These are phyloP conservation scores for Citeromyces hawaiiensis DNA, from an alignment of 1,139 yeast species.

Conservation along the genomic window DNA sequence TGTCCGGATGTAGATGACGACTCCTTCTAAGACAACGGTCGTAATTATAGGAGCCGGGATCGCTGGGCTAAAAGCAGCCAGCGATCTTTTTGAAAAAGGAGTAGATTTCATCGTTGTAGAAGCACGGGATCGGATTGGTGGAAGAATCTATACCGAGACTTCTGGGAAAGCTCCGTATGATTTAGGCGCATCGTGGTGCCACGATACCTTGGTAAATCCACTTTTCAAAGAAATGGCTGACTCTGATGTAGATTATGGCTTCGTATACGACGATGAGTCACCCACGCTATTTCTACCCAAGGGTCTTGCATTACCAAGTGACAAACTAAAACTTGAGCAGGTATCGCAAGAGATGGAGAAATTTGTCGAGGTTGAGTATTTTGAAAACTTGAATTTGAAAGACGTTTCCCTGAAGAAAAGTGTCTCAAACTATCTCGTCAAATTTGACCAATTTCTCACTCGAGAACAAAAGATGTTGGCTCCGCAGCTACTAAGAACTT, in stretches of 20 bases:
- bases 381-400: constrained; percentile 28
- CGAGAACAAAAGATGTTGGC: constrained; percentile 34
- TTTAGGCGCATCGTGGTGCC: constrained; percentile 86
- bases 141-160: constrained; percentile 30
- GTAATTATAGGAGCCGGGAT: constrained; percentile 74
- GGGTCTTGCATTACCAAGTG: constrained; percentile 14
- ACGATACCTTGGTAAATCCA: constrained; percentile 58
- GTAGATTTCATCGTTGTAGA: constrained; percentile 36
- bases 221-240: constrained; percentile 41
- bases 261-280: constrained; percentile 35
- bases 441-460: constrained; percentile 32
- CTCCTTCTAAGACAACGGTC: constrained; percentile 18
- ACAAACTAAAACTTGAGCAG: constrained; percentile 22
- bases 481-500: constrained; percentile 34
- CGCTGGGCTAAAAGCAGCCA: constrained; percentile 70
- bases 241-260: constrained; percentile 10
- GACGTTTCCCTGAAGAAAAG: constrained; percentile 40
- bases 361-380: constrained; percentile 41
- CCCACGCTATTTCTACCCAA: constrained; percentile 17
- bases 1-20: no score
- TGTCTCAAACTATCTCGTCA: constrained; percentile 29
- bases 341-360: constrained; percentile 47
- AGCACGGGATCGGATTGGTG: constrained; percentile 48
- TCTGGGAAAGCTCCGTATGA: constrained; percentile 32
- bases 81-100: constrained; percentile 31